A percentile compares a stretch with the other conserved stretches of the same genome.
These are phyloP conservation scores for Fusarium mundagurra DNA, from an alignment of 2,329 filamentous ascomycete species.

Conservation along the genomic window DNA sequence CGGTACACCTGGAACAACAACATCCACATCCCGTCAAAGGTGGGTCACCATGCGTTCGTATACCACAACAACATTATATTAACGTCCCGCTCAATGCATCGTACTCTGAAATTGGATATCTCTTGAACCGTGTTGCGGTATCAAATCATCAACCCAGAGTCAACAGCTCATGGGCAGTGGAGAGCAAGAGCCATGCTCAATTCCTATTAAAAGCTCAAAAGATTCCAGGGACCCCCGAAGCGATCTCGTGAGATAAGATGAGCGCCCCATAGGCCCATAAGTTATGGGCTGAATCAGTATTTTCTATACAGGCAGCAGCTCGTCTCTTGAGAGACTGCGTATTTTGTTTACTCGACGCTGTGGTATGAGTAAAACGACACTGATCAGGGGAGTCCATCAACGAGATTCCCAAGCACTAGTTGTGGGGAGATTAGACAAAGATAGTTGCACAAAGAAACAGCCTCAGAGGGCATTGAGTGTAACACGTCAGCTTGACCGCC, in stretches of 20 bases:
- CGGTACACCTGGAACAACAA: background rate
- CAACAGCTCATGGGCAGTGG: background rate
- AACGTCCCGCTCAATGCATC: constrained; percentile 8
- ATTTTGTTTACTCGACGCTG: constrained; percentile 3
- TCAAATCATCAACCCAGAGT: background rate
- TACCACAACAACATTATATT: background rate
- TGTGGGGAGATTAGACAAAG: background rate
- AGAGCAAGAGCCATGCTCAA: background rate
- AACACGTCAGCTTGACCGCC: constrained; percentile 30
- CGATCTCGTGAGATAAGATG: constrained; percentile 24
- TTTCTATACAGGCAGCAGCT: background rate
- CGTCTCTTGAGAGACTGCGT: constrained; percentile 12
- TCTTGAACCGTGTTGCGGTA: background rate
- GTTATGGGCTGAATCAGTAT: constrained; percentile 28
- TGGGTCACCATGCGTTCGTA: constrained; percentile 6
- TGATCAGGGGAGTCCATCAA: background rate
- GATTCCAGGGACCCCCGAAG: constrained; percentile 7
- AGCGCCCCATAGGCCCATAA: constrained; percentile 18
- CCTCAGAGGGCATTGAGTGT: constrained; percentile 10
- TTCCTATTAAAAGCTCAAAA: background rate
- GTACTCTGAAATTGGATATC: constrained; percentile 12
- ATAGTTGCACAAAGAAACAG: constrained; percentile 16
- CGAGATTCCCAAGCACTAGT: background rate
- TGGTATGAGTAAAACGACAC: constrained; percentile 6
- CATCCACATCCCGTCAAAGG: background rate